A percentile compares a stretch with the other conserved stretches of the same genome.
Evolutionary conservation across 495 filamentous ascomycete species (phyloP).

Genomic region (Penicillium angulare): DNA sequence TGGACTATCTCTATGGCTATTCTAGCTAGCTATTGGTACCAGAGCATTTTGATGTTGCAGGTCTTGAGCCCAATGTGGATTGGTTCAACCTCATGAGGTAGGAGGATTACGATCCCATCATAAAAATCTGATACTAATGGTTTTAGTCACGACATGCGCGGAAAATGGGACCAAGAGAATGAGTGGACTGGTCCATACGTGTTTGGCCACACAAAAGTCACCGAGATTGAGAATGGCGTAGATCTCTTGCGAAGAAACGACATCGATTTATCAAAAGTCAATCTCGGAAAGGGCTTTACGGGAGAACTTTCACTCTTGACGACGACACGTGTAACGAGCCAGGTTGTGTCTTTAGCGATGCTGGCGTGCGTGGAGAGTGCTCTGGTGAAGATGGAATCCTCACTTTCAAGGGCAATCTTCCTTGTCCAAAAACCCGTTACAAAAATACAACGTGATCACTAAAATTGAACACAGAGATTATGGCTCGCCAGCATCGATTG

Average conservation of each 20-base stretch:
- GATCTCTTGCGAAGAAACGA: slow-evolving; percentile 35
- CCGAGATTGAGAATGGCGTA: slow-evolving; percentile 29
- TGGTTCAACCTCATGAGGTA: slow-evolving; percentile 46
- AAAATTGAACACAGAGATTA: too few species aligned
- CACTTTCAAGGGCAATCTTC: too few species aligned
- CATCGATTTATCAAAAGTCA: slow-evolving; percentile 31
- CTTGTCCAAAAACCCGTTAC: too few species aligned
- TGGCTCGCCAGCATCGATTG: too few species aligned
- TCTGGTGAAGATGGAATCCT: too few species aligned
- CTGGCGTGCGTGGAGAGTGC: too few species aligned
- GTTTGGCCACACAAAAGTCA: slow-evolving; percentile 30
- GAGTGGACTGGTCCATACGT: slow-evolving; percentile 22
- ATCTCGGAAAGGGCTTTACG: slow-evolving; percentile 41
- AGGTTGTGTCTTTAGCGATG: not conserved
- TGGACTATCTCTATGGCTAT: not conserved
- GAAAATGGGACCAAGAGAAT: slow-evolving; percentile 19
- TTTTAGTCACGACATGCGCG: slow-evolving; percentile 37
- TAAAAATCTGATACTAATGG: not conserved
- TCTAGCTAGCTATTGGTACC: slow-evolving; percentile 31
- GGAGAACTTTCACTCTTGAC: slow-evolving; percentile 31
- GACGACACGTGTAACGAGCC: slow-evolving; percentile 30
- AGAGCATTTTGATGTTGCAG: slow-evolving; percentile 40
- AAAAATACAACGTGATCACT: too few species aligned
- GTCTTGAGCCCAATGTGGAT: slow-evolving; percentile 39
- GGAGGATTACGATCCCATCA: too few species aligned